Base-by-base conservation (phyloP, 2,329 filamentous ascomycete genomes). In the Colletotrichum acutatum region DNA sequence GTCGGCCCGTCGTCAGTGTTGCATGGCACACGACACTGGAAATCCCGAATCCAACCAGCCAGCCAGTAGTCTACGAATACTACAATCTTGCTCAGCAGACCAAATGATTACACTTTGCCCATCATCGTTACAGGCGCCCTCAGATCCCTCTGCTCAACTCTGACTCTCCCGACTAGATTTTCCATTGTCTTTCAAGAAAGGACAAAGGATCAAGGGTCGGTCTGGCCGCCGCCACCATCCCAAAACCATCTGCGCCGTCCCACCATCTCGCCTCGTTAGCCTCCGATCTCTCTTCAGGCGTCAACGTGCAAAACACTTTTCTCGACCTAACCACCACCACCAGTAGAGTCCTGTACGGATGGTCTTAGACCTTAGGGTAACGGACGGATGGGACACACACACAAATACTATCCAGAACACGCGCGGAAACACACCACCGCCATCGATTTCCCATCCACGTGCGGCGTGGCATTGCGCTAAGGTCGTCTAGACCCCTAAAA, bases 401-500 rank as follows among this genome's bases (percentile, higher is more conserved):
- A 37, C 28, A 22, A 49, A 49, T 22, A 49, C 42, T 49, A 11
- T 49, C 42, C 19, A 22, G 42, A 37, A 49, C 34, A 49, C 59
- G 16, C 28, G 46, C 28, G n/a, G 60, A 52, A 52, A 62, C 26
- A 60, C 37, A 26, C 24, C 28, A n/a, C 22, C 54, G 46, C n/a
- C 46, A 34, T 70, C 32, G 32, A 24, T 66, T 70, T 61, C 60
- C 46, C 26, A n/a, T 28, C 54, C 66, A 56, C 60, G 34, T 42
- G 37, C 16, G 37, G 37, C 16, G 37, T 66, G 66, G 54, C n/a
- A 32, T 26, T 11, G 60, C 66, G 60, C 66, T 57, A 61, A 61
- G 26, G 30, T 8, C 59, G 37, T 60, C 66, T 28, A 69, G 71
- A 61, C 71, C 66, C 71, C 46, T 73, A 62, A 42, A 59, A 52